Evolutionary conservation across 192 early-diverging fungal genomes (phyloP), one percentile per base, ranked within the genome.

Genomic region (Backusella mclennaniae): DNA sequence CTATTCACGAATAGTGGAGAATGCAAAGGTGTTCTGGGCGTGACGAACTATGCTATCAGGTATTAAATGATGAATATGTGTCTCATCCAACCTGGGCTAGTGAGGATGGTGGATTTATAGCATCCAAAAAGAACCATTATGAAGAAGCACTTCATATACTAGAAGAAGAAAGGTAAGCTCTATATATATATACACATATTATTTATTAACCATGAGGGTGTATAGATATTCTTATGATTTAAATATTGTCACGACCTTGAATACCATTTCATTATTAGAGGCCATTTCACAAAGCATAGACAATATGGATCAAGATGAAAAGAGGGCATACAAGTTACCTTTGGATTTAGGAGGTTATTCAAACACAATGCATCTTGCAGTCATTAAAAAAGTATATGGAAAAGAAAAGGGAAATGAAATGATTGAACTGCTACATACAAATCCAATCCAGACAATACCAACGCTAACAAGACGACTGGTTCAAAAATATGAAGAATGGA

Each of bases 401-500:
- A 86, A 81, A 29, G 94, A 93, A 56, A 89, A 95, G 17, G 96
- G 94, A 5, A 68, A 85, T 11, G 96, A 99, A 74, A 91, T 99
- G 17, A 92, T 99, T 79, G 94, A 97, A 36, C 90, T 94, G n/a
- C 86, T 99, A 75, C 95, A 99, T 79, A 89, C 91, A 44, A 96
- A 94, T 76, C 97, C 97, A 9, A 90, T 91, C 0, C 90, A 92
- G 3, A 94, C 95, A 0, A 92, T 98, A 14, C 98, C 98, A 0
- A 90, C 98, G 14, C 93, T 99, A 59, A 79, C 99, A 23, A 95
- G 92, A 79, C 92, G 98, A 26, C 85, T 99, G 19, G 95, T 96
- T 85, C 97, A 97, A 75, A 99, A 99, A 81, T 95, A 99, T 82
- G 97, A 99, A 81, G 98, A 99, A 82, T 99, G 97, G 97, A 93